Base-by-base conservation (phyloP, 2,329 filamentous ascomycete genomes). In the Penicillium italicum region DNA sequence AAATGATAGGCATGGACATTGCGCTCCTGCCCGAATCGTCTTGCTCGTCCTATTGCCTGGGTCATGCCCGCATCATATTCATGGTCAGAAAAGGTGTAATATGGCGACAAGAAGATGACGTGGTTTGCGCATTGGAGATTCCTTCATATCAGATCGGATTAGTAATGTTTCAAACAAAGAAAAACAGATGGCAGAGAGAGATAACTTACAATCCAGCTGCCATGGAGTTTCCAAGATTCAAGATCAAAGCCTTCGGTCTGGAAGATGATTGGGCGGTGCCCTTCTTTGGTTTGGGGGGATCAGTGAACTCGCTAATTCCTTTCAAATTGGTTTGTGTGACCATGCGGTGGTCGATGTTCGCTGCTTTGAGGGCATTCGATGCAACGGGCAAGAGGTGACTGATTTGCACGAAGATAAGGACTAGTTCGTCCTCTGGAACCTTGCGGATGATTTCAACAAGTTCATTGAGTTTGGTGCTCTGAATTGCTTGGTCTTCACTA, bases 101-200 rank as follows among this genome's bases (percentile, higher is more conserved):
- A 69, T 0, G 85, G 85, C 0, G 80, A 77, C 3, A 86, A 68
- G 66, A 89, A 88, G 31, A 89, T 78, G 34, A 88, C 74, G 55
- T 88, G 84, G 58, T 86, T 87, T 0, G 85, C 84, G 37, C 78
- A 79, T 44, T 84, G 82, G 1, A 89, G 70, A 59, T 89, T 88
- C 10, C 81, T 84, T 55, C 55, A 33, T 30, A 33, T 16, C 8
- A 38, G 16, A 51, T n/a, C 34, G 33, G 53, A 50, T 62, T 54
- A 65, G 55, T 55, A 18, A 37, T 5, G 14, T 43, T 4, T 22
- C 12, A 22, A 24, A 18, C 14, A 33, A 50, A 18, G 14, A n/a
- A 18, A 10, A n/a, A 12, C 4, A 4, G 26, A 10, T 26, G 18
- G 24, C 20, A 18, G 34, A 26, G 34, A 30, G 28, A 36, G 33